Conservation (phyloP, 2,329 filamentous ascomycete genomes). For the Zymoseptoria pseudotritici region DNA sequence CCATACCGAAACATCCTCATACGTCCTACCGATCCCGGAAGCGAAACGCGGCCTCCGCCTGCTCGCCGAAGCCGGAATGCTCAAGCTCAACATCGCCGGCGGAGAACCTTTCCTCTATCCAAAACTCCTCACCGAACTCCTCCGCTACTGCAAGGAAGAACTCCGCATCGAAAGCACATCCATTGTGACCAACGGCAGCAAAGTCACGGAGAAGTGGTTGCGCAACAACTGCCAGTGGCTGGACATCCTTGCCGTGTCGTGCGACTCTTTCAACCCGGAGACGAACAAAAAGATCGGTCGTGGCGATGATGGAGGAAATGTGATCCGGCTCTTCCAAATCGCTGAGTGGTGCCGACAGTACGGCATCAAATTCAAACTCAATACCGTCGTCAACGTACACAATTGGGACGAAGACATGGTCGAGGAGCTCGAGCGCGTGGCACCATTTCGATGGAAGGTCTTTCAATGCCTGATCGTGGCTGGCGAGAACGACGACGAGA, state of each 20-base stretch:
- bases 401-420: conserved; percentile 43
- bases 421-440: conserved; percentile 31
- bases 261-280: conserved; percentile 45
- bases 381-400: conserved; percentile 45
- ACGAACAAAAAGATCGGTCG: conserved; percentile 48
- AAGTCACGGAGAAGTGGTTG: conserved; percentile 40
- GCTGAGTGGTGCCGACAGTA: conserved; percentile 39
- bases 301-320: conserved; percentile 39
- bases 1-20: conserved; percentile 46
- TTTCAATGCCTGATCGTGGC: conserved; percentile 48
- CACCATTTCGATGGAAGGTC: conserved; percentile 48
- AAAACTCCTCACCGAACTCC: conserved; percentile 36
- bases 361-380: conserved; percentile 50
- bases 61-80: conserved; percentile 45
- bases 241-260: conserved; percentile 49
- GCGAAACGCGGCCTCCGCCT: conserved; percentile 41
- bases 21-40: conserved; percentile 35
- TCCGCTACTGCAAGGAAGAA: conserved; percentile 42
- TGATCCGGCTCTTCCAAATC: conserved; percentile 39
- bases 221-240: conserved; percentile 36
- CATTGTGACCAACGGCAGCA: conserved; percentile 49
- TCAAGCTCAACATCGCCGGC: conserved; percentile 49
- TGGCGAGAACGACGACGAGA: conserved; percentile 45
- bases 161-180: conserved; percentile 46
- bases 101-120: conserved; percentile 49